Evolutionary conservation across 2,329 filamentous ascomycete genomes (phyloP).

Genomic region (Dactylellina drechsleri): DNA sequence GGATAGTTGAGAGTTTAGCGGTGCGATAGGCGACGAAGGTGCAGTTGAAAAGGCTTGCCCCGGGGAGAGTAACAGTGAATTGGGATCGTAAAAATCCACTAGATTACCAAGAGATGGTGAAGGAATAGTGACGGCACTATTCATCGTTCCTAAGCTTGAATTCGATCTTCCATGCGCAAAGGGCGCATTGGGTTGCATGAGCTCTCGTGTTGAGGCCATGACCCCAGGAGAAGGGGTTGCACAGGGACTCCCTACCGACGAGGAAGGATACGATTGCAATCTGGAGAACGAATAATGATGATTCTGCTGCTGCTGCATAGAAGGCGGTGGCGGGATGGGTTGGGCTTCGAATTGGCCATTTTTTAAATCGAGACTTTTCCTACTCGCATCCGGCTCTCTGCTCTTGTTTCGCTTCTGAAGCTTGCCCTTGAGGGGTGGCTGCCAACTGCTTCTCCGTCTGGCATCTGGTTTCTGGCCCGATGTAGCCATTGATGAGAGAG

Average conservation of each 20-base stretch:
- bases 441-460: conserved; percentile 48
- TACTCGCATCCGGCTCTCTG: conserved; percentile 42
- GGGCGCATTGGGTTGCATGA: conserved; percentile 27
- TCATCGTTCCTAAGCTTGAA: conserved; percentile 45
- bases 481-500: conserved; percentile 4
- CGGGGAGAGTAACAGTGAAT: conserved; percentile 21
- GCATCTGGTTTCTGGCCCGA: conserved; percentile 36
- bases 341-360: conserved; percentile 35
- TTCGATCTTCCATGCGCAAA: conserved; percentile 45
- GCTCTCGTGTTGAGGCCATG: conserved; percentile 31
- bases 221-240: conserved; percentile 30
- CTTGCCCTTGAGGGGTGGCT: conserved; percentile 48
- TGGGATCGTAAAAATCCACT: conserved; percentile 48
- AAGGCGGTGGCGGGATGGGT: conserved; percentile 14
- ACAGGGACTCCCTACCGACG: conserved; percentile 30
- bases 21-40: conserved; percentile 42
- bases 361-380: conserved; percentile 43
- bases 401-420: conserved; percentile 53
- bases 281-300: conserved; percentile 42
- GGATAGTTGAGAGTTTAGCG: conserved; percentile 24
- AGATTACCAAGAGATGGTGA: conserved; percentile 45
- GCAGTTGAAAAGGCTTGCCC: conserved; percentile 51
- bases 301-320: conserved; percentile 15
- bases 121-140: conserved; percentile 4
- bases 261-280: conserved; percentile 39